Conservation (phyloP, 441 rosid genomes). For the Omphalea diandra region DNA sequence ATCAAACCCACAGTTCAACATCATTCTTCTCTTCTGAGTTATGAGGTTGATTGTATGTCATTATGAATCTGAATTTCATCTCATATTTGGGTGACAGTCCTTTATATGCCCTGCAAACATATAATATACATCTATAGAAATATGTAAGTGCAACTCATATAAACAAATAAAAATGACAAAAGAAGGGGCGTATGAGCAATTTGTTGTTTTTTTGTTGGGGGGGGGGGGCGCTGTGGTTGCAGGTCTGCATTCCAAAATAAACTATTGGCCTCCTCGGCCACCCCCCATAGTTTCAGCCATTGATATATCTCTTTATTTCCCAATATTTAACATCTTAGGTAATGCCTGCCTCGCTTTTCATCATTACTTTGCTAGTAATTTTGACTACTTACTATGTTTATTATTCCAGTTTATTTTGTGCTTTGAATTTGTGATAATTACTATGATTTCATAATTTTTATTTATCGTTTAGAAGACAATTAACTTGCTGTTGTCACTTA, state of each 20-base stretch:
- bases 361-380: constrained; percentile 4
- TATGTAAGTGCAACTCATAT: no score
- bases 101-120: constrained; percentile 7
- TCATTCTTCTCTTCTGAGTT: background rate
- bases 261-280: no score
- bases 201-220: no score
- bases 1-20: background rate
- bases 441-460: background rate
- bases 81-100: background rate
- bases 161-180: no score
- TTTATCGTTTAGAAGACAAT: background rate
- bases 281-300: no score
- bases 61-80: background rate
- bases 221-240: no score
- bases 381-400: background rate
- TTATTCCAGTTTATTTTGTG: background rate
- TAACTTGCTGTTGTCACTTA: background rate
- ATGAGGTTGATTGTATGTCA: background rate
- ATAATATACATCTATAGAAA: no score
- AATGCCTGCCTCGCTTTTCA: background rate
- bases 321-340: background rate
- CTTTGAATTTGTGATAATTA: background rate
- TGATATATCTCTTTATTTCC: constrained; percentile 3
- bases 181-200: no score
- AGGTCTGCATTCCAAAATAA: no score